These are phyloP conservation scores for Boletus subparvulus DNA, from an alignment of 768 basidiomycete species.

Conservation along the genomic window DNA sequence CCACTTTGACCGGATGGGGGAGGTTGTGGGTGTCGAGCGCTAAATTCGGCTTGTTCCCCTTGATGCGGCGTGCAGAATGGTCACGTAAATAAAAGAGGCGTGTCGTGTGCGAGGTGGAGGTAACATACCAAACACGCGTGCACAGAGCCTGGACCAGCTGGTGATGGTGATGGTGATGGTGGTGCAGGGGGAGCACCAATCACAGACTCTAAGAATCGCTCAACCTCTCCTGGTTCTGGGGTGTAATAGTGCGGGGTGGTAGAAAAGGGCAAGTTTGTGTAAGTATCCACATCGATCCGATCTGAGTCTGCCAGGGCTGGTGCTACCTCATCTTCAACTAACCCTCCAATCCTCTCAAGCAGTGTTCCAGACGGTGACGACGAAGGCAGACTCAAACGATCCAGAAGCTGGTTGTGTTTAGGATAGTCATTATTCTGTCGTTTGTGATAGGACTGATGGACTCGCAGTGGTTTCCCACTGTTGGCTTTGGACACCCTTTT, in stretches of 20 bases:
- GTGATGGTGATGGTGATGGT: neutral
- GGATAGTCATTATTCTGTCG: conserved; percentile 1
- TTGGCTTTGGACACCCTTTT: conserved; percentile 6
- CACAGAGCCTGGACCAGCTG: neutral
- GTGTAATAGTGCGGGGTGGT: conserved; percentile 11
- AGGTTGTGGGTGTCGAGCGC: conserved; percentile 17
- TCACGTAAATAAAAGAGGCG: conserved; percentile 7
- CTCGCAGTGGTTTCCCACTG: neutral
- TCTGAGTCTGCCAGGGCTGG: neutral
- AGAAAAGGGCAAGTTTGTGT: neutral
- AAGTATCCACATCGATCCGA: conserved; percentile 8
- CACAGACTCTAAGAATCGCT: conserved; percentile 27
- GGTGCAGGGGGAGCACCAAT: conserved; percentile 7
- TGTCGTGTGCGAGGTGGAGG: neutral
- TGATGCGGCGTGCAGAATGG: neutral
- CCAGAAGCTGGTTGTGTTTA: conserved; percentile 6
- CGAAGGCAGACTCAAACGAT: conserved; percentile 16
- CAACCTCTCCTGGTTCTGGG: conserved; percentile 26
- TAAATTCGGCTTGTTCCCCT: conserved; percentile 9
- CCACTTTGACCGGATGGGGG: conserved; percentile 1
- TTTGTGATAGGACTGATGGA: neutral
- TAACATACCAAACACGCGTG: conserved; percentile 22
- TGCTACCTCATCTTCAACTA: neutral
- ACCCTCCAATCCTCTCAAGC: conserved; percentile 23
- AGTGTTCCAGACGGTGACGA: conserved; percentile 10